Percentiles rank a stretch among this genome's conserved stretches.
Conservation (phyloP, 2,329 filamentous ascomycete genomes). For the Beauveria sp. region DNA sequence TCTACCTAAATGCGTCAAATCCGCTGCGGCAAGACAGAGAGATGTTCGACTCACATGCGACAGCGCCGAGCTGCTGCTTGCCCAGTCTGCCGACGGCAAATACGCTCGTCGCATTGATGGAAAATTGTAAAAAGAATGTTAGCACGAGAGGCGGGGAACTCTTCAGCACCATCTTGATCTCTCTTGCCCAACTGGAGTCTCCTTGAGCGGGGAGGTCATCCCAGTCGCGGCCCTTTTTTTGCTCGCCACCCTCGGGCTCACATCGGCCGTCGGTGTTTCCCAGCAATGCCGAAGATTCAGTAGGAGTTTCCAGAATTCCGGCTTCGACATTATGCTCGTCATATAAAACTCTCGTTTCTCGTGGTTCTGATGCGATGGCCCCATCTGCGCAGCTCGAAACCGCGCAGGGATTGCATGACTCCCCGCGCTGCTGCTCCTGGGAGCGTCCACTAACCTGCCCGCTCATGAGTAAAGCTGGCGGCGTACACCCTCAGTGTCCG, state of each 20-base stretch:
- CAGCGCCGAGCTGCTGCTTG: slow-evolving; percentile 45
- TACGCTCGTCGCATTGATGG: slow-evolving; percentile 70
- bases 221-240: slow-evolving; percentile 2
- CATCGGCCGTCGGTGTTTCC: not conserved
- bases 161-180: slow-evolving; percentile 68
- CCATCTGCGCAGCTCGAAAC: not conserved
- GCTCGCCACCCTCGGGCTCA: slow-evolving; percentile 1
- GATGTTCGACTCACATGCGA: slow-evolving; percentile 28
- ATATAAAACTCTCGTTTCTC: not conserved
- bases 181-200: slow-evolving; percentile 25
- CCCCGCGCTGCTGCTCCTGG: not conserved
- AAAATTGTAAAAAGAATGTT: slow-evolving; percentile 76
- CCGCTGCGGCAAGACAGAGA: not conserved
- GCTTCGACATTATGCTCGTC: not conserved
- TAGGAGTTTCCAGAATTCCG: not conserved
- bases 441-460: not conserved
- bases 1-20: not conserved
- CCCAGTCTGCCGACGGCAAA: slow-evolving; percentile 73
- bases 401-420: not conserved
- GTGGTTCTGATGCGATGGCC: not conserved
- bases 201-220: not conserved
- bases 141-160: slow-evolving; percentile 63
- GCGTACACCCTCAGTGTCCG: not conserved
- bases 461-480: not conserved
- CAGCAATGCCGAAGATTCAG: slow-evolving; percentile 1